phyloP scores from a whole-genome alignment of 495 filamentous ascomycete genomes.

The Articulospora tetracladia region DNA sequence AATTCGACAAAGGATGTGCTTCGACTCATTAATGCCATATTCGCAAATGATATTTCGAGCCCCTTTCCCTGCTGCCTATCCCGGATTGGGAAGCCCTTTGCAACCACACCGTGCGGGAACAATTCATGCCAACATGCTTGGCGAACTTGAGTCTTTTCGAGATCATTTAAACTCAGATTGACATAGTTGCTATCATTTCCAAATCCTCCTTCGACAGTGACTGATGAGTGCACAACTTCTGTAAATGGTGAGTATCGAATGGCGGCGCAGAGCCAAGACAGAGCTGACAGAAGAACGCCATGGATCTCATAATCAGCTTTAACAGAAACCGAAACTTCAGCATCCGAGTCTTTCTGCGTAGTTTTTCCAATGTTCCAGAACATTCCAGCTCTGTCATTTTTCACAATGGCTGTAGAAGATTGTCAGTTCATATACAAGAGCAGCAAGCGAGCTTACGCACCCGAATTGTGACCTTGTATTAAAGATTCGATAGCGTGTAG shows the following conservation, averaged over 20 bases:
- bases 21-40: neutral
- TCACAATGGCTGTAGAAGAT: neutral
- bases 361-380: neutral
- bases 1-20: neutral
- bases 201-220: neutral
- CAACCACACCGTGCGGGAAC: constrained; percentile 2
- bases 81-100: neutral
- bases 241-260: neutral
- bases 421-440: neutral
- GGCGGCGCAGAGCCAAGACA: constrained; percentile 8
- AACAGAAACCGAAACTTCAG: neutral
- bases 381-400: neutral
- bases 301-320: neutral
- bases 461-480: neutral
- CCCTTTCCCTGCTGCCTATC: neutral
- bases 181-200: neutral
- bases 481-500: constrained; percentile 1
- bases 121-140: constrained; percentile 7
- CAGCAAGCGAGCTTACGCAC: neutral
- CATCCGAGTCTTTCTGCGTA: neutral
- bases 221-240: neutral
- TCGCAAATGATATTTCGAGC: constrained; percentile 5
- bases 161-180: neutral
- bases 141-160: neutral
- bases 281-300: neutral